Percentiles rank a stretch among this genome's conserved stretches.
These are phyloP conservation scores for Suillus occidentalis DNA, from an alignment of 768 basidiomycete genomes.

Conservation along the genomic window DNA sequence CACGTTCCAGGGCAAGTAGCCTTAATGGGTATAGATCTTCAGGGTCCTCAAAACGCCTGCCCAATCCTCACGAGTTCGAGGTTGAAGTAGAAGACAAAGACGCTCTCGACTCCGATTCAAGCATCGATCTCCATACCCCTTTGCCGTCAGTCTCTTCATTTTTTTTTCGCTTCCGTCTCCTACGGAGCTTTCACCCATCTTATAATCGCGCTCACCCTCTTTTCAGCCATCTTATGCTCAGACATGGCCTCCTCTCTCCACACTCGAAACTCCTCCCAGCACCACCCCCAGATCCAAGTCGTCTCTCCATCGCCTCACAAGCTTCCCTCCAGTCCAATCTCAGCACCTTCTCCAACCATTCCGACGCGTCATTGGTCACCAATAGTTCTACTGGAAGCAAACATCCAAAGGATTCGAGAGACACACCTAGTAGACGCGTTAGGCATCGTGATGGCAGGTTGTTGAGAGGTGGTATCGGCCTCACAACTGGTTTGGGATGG, in stretches of 20 bases:
- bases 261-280: slow-evolving; percentile 57
- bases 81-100: slow-evolving; percentile 26
- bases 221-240: slow-evolving; percentile 61
- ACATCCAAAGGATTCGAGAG: slow-evolving; percentile 50
- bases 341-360: slow-evolving; percentile 24
- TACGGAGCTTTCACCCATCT: background rate
- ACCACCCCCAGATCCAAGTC: slow-evolving; percentile 15
- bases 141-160: slow-evolving; percentile 51
- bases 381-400: slow-evolving; percentile 25
- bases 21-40: background rate
- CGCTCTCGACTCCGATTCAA: slow-evolving; percentile 56
- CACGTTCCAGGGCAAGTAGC: background rate
- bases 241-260: slow-evolving; percentile 65
- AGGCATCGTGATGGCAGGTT: slow-evolving; percentile 63
- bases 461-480: slow-evolving; percentile 60
- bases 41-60: background rate
- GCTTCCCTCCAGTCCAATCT: slow-evolving; percentile 27
- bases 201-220: background rate
- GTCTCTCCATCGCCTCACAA: slow-evolving; percentile 28
- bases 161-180: background rate
- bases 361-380: slow-evolving; percentile 15
- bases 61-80: background rate
- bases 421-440: slow-evolving; percentile 54
- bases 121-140: slow-evolving; percentile 67
- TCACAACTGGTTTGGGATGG: slow-evolving; percentile 75